These are phyloP conservation scores for Ambrosiella beaveri DNA, from an alignment of 2,329 filamentous ascomycete genomes.

Conservation along the genomic window DNA sequence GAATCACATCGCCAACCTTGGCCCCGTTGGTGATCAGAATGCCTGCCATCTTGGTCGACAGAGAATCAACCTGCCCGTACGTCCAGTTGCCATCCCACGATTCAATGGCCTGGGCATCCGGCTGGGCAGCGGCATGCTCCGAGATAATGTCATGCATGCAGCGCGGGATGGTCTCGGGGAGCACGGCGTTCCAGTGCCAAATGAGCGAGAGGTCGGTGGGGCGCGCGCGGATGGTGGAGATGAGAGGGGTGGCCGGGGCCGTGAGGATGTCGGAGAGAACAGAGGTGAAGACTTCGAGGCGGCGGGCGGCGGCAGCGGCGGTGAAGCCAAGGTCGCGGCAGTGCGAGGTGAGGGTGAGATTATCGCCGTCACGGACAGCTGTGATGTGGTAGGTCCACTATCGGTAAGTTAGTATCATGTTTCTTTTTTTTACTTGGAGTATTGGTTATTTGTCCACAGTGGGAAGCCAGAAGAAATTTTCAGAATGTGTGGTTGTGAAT, in stretches of 20 bases:
- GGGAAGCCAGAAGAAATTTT: too few relatives aligned
- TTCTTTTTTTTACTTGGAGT: too few relatives aligned
- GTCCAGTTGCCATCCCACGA: constrained; percentile 34
- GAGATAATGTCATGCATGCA: constrained; percentile 32
- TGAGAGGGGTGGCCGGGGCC: constrained; percentile 1
- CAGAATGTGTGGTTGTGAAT: too few relatives aligned
- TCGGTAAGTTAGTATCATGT: not conserved
- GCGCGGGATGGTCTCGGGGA: constrained; percentile 24
- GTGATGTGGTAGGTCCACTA: constrained; percentile 17
- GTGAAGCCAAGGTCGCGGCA: constrained; percentile 14
- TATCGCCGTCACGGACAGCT: constrained; percentile 11
- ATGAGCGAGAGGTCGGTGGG: constrained; percentile 26
- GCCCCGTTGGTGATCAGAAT: constrained; percentile 24
- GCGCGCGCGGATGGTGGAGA: constrained; percentile 8
- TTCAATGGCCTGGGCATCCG: constrained; percentile 26
- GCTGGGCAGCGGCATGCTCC: constrained; percentile 21
- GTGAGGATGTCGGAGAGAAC: constrained; percentile 14
- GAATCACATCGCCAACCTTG: constrained; percentile 25
- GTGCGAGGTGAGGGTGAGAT: constrained; percentile 14
- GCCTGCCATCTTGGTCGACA: constrained; percentile 26
- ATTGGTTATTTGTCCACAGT: too few relatives aligned
- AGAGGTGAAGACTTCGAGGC: constrained; percentile 15
- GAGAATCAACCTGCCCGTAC: constrained; percentile 27
- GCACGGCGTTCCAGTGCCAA: constrained; percentile 28
- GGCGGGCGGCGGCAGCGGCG: constrained; percentile 12